phyloP scores from a whole-genome alignment of 208 protist genomes.

The Lotmaria passim region DNA sequence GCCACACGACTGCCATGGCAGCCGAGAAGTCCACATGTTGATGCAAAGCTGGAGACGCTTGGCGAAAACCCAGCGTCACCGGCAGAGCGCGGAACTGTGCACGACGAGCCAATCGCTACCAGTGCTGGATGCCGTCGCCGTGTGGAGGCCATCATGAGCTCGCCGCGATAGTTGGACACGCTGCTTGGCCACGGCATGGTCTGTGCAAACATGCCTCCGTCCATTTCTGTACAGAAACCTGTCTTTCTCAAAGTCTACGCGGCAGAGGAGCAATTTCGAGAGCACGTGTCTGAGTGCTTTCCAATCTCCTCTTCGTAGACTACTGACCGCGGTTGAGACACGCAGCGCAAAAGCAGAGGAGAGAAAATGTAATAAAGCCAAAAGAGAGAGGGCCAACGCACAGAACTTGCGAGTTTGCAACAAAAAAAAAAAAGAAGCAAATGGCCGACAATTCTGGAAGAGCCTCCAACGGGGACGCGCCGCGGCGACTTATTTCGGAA shows the following conservation, averaged over 20 bases:
- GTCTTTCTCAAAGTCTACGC: neutral
- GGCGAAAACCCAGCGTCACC: neutral
- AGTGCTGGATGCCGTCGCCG: conserved; percentile 7
- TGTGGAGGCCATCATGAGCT: neutral
- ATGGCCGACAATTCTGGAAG: no score
- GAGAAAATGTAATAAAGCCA: no score
- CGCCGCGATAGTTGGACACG: neutral
- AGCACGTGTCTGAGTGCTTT: neutral
- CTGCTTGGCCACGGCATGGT: conserved; percentile 22
- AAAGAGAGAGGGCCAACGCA: no score
- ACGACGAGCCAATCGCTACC: conserved; percentile 23
- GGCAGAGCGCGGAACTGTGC: conserved; percentile 1
- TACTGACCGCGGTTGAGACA: no score
- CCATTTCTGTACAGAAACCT: neutral
- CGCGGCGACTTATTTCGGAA: no score
- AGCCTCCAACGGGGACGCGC: no score
- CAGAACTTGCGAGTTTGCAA: no score
- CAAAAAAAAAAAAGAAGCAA: no score
- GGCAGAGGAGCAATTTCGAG: neutral
- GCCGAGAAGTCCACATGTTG: neutral
- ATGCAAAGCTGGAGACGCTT: neutral
- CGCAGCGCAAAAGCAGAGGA: no score
- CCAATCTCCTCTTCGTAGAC: no score
- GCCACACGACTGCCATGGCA: neutral
- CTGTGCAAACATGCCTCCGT: conserved; percentile 12